Conservation (phyloP, 148 eudicot species). For the Persicaria tinctoria region DNA sequence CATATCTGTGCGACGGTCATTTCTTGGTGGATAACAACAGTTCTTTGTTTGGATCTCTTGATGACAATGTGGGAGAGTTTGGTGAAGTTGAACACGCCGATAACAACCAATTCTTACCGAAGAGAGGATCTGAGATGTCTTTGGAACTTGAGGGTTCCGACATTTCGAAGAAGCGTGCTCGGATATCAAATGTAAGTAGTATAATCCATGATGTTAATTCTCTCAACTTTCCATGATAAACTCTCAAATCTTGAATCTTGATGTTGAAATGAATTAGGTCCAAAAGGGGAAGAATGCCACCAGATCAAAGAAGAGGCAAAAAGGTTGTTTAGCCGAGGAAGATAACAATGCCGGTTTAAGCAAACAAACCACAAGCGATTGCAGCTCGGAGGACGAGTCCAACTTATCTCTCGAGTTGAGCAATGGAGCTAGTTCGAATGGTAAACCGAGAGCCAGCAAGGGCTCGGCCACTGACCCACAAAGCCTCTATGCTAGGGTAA, state of each 20-base stretch:
- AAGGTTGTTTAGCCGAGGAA: slow-evolving; percentile 21
- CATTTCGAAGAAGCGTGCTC: slow-evolving; percentile 38
- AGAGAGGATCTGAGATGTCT: slow-evolving; percentile 20
- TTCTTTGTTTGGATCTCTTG: slow-evolving; percentile 12
- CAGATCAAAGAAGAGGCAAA: slow-evolving; percentile 40
- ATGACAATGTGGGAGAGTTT: slow-evolving; percentile 13
- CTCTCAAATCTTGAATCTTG: not conserved
- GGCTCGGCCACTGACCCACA: slow-evolving; percentile 92
- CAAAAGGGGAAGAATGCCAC: slow-evolving; percentile 37
- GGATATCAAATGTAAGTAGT: slow-evolving; percentile 38
- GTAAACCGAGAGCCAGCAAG: slow-evolving; percentile 50
- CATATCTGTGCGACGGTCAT: slow-evolving; percentile 17
- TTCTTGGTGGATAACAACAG: slow-evolving; percentile 13
- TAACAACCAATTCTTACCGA: slow-evolving; percentile 20
- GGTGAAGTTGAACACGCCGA: slow-evolving; percentile 16
- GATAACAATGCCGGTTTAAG: slow-evolving; percentile 18
- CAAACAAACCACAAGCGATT: slow-evolving; percentile 23
- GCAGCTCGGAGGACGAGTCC: slow-evolving; percentile 41
- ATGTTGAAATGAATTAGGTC: slow-evolving; percentile 17
- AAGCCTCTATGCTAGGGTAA: slow-evolving; percentile 88
- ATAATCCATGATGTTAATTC: not conserved
- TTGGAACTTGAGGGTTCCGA: slow-evolving; percentile 18
- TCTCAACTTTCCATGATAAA: not conserved
- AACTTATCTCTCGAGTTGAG: slow-evolving; percentile 31
- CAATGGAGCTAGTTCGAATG: slow-evolving; percentile 25